Evolutionary conservation across 108 stramenopile genomes (phyloP), one percentile per base, ranked within the genome.

Genomic region (Conticribra guillardii): DNA sequence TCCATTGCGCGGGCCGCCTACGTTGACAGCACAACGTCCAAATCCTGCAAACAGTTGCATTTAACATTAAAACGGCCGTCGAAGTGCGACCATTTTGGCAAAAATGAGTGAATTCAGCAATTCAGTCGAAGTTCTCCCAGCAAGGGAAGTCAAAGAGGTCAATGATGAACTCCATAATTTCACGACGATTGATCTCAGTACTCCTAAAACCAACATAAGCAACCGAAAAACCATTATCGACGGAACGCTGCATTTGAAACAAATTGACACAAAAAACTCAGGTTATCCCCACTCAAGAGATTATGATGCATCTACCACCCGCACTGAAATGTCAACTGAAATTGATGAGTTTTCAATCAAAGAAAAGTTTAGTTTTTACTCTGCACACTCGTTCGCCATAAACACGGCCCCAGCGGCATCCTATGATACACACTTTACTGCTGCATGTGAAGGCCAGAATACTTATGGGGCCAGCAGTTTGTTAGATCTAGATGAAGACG

Each of bases 291-390:
- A 37, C 5, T 26, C 34, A 60, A 8, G 31, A n/a, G 44, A 55
- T 46, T 45, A 32, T 46, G 66, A 44, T 18, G 1, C 27, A 19
- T 54, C 66, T 18, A 67, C 66, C 2, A 67, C 44, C 24, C 8
- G 66, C 9, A 67, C 66, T 28, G 66, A 67, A 26, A 18, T 67
- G 7, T 67, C 66, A 1, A 67, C 66, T 27, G 66, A 67, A 41
- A 29, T 46, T 46, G 66, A 67, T 15, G 66, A 67, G 22, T 26
- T 14, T 16, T 67, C 66, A 28, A 23, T 67, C 2, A 34, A 67
- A n/a, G 52, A 67, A 46, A 54, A 27, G 30, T 56, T 56, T 28
- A 67, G 54, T 67, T 67, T 67, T 67, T 11, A 46, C 9, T 55
- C 37, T 3, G 26, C 34, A 32, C 34, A 29, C 34, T 53, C 50